Percentiles rank a stretch among this genome's conserved stretches.
Conservation (phyloP, 208 protist species). For the Acanthamoeba culbertsoni region DNA sequence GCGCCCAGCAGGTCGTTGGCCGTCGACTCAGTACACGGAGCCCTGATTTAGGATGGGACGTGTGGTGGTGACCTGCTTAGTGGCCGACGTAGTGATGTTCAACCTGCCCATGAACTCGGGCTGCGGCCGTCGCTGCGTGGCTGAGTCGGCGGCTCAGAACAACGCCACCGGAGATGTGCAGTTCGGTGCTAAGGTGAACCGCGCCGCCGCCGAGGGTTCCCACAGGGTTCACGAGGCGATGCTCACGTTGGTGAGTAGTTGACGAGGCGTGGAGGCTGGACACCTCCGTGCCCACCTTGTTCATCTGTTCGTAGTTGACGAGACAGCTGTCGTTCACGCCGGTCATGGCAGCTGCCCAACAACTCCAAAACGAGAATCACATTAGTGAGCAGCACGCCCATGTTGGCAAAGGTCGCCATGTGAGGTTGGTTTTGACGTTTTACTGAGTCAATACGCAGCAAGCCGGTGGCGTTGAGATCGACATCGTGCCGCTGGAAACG, state of each 20-base stretch:
- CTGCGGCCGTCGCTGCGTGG: neutral
- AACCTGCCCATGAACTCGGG: neutral
- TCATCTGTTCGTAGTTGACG: conserved; percentile 25
- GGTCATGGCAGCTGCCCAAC: neutral
- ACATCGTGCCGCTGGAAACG: conserved; percentile 6
- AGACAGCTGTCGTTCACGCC: neutral
- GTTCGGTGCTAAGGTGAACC: neutral
- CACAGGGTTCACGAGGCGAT: neutral
- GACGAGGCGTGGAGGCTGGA: neutral
- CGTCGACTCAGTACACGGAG: neutral
- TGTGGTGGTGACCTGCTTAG: conserved; percentile 6
- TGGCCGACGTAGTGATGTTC: conserved; percentile 17
- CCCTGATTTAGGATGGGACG: conserved; percentile 1
- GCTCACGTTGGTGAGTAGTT: neutral
- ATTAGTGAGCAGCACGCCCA: neutral
- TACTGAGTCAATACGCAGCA: neutral
- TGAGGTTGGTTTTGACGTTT: neutral
- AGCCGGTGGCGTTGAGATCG: conserved; percentile 24
- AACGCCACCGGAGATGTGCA: neutral
- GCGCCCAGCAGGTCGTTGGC: conserved; percentile 38
- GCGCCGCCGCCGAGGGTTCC: neutral
- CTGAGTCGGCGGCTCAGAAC: neutral
- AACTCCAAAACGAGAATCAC: neutral
- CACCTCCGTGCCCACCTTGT: neutral
- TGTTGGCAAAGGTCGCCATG: conserved; percentile 11